Base-by-base conservation (phyloP, 2,329 filamentous ascomycete genomes). In the Fusarium burgessii region DNA sequence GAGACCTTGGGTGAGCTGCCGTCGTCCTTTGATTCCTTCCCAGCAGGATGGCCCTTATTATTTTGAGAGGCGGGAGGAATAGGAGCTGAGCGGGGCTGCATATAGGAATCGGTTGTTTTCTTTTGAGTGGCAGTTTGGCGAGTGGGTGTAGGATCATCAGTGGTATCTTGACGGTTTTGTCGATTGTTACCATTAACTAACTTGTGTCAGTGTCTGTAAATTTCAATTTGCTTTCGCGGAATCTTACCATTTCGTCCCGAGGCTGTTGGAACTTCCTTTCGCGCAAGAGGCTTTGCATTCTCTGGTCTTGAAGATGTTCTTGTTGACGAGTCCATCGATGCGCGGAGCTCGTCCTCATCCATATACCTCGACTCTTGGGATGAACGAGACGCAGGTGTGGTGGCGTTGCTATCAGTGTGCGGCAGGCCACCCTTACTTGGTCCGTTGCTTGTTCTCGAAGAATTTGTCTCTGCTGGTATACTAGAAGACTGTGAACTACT, bases 221-320 rank as follows among this genome's bases (percentile, higher is more conserved):
- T 51, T 32, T 15, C 29, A 23, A 25, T 15, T 23, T 41, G 14
- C 33, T 25, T 11, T 5, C 15, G 17, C 25, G 25, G 40, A 50
- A 47, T 78, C 82, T 80, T 82, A 88, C 86, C 77, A 73, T 80
- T 83, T 71, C 83, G 83, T 27, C 81, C 74, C 25, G 79, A 77
- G 20, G 76, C 76, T 13, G 80, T 60, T 7, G 86, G 82, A 42
- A 91, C 76, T 49, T 95, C 92, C 78, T 93, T 95, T 73, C 91
- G 86, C 14, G 88, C 74, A 64, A 92, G 87, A 23, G 84, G 76
- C 71, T 88, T 90, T 57, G 78, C 77, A 42, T 78, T 78, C 38
- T 85, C 81, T 23, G 82, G 59, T 74, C 66, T 82, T 7, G 80
- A 79, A 13, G 83, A 83, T 42, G 80, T 75, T 55, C 81, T 78